phyloP scores from a whole-genome alignment of 805 yeast species.

The Hanseniaspora guilliermondii region DNA sequence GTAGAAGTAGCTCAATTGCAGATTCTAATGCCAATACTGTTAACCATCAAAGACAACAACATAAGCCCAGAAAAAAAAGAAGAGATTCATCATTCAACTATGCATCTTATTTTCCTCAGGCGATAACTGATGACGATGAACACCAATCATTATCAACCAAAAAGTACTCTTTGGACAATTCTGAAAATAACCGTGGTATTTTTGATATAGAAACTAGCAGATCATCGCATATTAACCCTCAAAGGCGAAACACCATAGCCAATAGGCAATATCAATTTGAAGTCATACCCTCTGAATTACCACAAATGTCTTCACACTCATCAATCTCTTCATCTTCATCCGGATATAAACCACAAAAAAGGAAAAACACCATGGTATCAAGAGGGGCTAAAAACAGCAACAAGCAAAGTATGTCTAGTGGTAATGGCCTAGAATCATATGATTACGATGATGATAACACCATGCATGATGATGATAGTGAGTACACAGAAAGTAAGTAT shows the following conservation, averaged over 20 bases:
- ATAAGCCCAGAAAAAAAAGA: neutral
- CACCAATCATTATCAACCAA: neutral
- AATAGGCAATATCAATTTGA: conserved; percentile 6
- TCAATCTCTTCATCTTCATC: neutral
- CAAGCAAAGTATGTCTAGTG: neutral
- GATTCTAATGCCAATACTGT: neutral
- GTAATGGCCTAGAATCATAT: neutral
- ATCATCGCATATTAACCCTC: neutral
- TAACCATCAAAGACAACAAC: neutral
- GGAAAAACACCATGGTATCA: neutral
- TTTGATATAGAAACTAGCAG: neutral
- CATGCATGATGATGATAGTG: neutral
- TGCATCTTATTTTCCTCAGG: neutral
- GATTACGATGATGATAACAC: neutral
- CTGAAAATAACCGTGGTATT: neutral
- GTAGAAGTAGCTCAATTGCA: neutral
- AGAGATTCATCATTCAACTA: conserved; percentile 10
- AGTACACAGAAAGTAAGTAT: neutral
- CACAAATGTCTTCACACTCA: neutral
- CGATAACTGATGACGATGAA: neutral
- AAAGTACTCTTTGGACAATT: neutral
- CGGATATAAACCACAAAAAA: neutral
- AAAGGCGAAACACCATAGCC: neutral
- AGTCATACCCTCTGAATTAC: conserved; percentile 10
- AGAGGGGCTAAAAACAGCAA: neutral